Base-by-base conservation (phyloP, 441 rosid species). In the Sinapis alba region DNA sequence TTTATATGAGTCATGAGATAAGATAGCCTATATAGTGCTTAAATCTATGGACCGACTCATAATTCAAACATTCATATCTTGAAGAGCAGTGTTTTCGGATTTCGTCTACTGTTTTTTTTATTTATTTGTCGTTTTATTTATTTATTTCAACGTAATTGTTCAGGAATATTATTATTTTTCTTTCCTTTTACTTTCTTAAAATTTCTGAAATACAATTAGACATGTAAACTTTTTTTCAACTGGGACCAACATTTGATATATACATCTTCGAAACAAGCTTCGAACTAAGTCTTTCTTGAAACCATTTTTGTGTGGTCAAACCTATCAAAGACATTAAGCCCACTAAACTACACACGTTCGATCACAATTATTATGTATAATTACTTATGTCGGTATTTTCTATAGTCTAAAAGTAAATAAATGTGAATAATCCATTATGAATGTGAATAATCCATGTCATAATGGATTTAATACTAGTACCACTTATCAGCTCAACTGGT, bases 1-100 rank as follows among this genome's bases (percentile, higher is more conserved):
- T 69, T 47, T 24, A 5, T 47, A 60, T 65, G 62, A 45, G 62
- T 70, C 68, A 77, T 71, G 45, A 60, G 77, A 78, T 78, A 66
- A 78, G 81, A 61, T 67, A 26, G 36, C 60, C 73, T 66, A 72
- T 66, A 66, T 38, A 51, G 15, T 65, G 72, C 68, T 65, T 66
- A 53, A 61, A 72, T 72, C 59, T 67, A 72, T 78, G 65, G 81
- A 72, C 77, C 77, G 77, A 51, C 73, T 27, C 60, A 60, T 18
- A 65, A 65, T 65, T 72, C 81, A 72, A 78, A 72, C 73, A 27
- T 67, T 38, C 77, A 67, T 78, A 78, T 78, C 81, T 67, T 38
- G 10, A 66, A 72, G 32, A 78, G 59, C 73, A 71, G 69, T 77
- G 77, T 66, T 77, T 51, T 77, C 56, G 45, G 80, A 66, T 72